Conservation (phyloP, 1,139 yeast species). For the Hansenula sp. region DNA sequence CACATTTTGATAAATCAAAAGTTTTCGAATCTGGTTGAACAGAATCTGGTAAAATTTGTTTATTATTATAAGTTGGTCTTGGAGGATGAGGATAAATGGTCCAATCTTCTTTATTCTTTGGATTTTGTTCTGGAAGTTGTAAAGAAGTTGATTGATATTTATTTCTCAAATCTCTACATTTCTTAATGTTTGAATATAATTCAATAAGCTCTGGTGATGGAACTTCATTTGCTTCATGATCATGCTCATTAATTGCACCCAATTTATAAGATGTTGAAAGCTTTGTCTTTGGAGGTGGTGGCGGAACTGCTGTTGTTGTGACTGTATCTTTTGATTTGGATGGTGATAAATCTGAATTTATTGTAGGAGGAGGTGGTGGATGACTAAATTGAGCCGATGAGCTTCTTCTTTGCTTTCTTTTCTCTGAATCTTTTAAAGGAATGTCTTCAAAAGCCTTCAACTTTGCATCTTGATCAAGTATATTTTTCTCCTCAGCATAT, state of each 20-base stretch:
- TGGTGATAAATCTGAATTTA: constrained; percentile 6
- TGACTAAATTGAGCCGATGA: constrained; percentile 30
- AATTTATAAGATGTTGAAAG: constrained; percentile 32
- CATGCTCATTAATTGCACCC: constrained; percentile 59
- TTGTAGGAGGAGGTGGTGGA: constrained; percentile 31
- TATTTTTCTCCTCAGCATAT: constrained; percentile 60
- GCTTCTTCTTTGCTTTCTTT: constrained; percentile 23
- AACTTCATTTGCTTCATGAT: constrained; percentile 60
- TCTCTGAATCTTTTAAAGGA: constrained; percentile 8
- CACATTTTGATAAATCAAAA: constrained; percentile 57
- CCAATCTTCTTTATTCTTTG: constrained; percentile 74
- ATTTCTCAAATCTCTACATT: constrained; percentile 70
- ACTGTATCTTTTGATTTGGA: constrained; percentile 1
- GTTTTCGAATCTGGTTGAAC: constrained; percentile 40
- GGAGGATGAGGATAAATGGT: constrained; percentile 91
- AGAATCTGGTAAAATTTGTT: constrained; percentile 37
- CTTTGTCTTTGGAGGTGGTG: constrained; percentile 13
- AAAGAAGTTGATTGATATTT: constrained; percentile 68
- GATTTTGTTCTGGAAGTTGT: constrained; percentile 75
- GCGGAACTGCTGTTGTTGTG: constrained; percentile 2
- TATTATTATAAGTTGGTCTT: constrained; percentile 82
- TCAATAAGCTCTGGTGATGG: constrained; percentile 69
- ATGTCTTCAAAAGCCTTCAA: constrained; percentile 55
- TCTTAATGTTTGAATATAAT: constrained; percentile 65
- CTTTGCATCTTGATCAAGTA: constrained; percentile 70